Percentiles rank a stretch among this genome's conserved stretches.
Conservation (phyloP, 1,284 basidiomycete genomes). For the Tilletia walkeri region DNA sequence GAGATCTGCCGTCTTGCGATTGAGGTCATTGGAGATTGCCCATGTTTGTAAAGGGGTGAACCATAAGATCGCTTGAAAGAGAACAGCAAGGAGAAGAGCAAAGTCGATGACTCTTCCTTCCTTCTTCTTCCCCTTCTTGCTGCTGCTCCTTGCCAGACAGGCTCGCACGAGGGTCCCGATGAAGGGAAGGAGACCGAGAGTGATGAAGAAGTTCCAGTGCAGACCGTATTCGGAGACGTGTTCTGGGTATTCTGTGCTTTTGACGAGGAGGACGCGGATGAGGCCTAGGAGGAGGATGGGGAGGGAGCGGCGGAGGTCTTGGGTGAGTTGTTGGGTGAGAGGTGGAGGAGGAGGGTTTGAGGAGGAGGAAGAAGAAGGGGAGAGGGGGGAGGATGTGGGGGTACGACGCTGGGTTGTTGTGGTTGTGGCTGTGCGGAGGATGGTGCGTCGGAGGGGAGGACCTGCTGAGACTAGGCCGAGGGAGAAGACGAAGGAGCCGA, state of each 20-base stretch:
- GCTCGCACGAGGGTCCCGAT: slow-evolving; percentile 64
- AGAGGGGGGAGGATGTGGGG: background rate
- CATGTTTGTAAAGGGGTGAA: slow-evolving; percentile 33
- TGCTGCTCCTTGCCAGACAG: slow-evolving; percentile 50
- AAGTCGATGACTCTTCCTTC: background rate
- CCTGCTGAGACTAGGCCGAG: slow-evolving; percentile 84
- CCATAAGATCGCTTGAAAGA: slow-evolving; percentile 28
- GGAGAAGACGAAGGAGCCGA: slow-evolving; percentile 93
- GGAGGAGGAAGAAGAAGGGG: background rate
- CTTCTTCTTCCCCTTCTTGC: background rate
- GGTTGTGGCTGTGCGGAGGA: background rate
- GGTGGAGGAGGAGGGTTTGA: slow-evolving; percentile 1
- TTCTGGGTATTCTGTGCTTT: slow-evolving; percentile 91
- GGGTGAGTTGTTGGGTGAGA: slow-evolving; percentile 26
- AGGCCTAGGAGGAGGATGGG: slow-evolving; percentile 75
- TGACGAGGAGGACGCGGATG: slow-evolving; percentile 78
- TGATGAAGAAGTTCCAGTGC: slow-evolving; percentile 99
- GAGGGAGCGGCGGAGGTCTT: slow-evolving; percentile 63
- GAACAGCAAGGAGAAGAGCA: background rate
- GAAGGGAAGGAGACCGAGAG: slow-evolving; percentile 76
- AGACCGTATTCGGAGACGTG: slow-evolving; percentile 93
- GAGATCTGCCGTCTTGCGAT: slow-evolving; percentile 61
- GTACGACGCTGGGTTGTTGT: background rate
- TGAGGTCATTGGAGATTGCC: slow-evolving; percentile 28
- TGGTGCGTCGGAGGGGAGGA: slow-evolving; percentile 60